phyloP scores from a whole-genome alignment of 768 basidiomycete genomes.

The Lentinula lateritia region DNA sequence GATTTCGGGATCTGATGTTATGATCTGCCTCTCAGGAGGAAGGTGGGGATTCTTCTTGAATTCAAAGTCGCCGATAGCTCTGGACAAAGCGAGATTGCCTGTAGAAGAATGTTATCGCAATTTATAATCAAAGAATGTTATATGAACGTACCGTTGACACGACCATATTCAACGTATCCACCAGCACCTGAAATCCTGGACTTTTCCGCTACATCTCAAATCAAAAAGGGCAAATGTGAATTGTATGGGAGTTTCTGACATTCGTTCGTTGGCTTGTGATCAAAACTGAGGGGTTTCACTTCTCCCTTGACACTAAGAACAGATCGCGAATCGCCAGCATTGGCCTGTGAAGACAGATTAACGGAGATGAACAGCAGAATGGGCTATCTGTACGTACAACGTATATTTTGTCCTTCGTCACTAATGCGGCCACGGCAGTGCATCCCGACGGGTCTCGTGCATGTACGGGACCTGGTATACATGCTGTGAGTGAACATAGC shows the following conservation, averaged over 20 bases:
- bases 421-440: constrained; percentile 85
- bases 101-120: neutral
- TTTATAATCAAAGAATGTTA: neutral
- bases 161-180: constrained; percentile 93
- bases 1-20: constrained; percentile 92
- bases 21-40: constrained; percentile 84
- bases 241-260: constrained; percentile 37
- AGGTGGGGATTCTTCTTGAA: constrained; percentile 92
- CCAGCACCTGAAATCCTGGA: constrained; percentile 85
- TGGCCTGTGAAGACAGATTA: constrained; percentile 58
- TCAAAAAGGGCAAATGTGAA: constrained; percentile 8
- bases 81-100: constrained; percentile 94
- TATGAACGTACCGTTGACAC: constrained; percentile 77
- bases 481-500: neutral
- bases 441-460: constrained; percentile 92
- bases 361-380: constrained; percentile 1
- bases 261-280: constrained; percentile 92
- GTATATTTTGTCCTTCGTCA: constrained; percentile 79
- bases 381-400: constrained; percentile 47
- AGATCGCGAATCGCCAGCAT: constrained; percentile 94
- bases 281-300: constrained; percentile 84
- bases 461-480: constrained; percentile 68
- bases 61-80: constrained; percentile 96
- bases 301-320: constrained; percentile 82
- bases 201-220: constrained; percentile 57